These are phyloP conservation scores for Conticribra weissflogii DNA, from an alignment of 108 stramenopile genomes.

Conservation along the genomic window DNA sequence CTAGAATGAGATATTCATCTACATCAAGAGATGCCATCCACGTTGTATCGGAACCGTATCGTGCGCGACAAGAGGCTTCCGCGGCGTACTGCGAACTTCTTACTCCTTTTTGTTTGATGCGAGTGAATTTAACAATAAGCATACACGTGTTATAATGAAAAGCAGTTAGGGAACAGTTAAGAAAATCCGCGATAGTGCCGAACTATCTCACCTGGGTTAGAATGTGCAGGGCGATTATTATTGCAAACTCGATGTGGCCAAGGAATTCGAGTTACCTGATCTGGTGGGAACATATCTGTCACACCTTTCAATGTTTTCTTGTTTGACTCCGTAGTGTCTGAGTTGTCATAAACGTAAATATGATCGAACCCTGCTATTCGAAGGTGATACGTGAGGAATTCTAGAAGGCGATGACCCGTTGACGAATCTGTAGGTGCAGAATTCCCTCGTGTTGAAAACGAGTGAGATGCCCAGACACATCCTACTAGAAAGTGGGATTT, in stretches of 20 bases:
- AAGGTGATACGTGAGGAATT: constrained; percentile 64
- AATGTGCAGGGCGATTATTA: constrained; percentile 69
- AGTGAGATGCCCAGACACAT: constrained; percentile 70
- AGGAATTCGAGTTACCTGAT: constrained; percentile 56
- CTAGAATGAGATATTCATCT: constrained; percentile 81
- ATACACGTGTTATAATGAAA: too few species aligned
- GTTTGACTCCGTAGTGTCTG: constrained; percentile 33
- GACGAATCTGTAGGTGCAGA: constrained; percentile 39
- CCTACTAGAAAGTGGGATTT: constrained; percentile 55
- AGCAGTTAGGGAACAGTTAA: too few species aligned
- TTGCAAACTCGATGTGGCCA: constrained; percentile 81
- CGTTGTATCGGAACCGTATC: constrained; percentile 69
- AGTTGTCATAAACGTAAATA: constrained; percentile 85
- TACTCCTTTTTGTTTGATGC: too few species aligned
- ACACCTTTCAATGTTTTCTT: constrained; percentile 36
- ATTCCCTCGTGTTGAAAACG: constrained; percentile 50
- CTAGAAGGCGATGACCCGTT: constrained; percentile 47
- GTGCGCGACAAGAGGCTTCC: constrained; percentile 70
- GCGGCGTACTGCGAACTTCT: constrained; percentile 82
- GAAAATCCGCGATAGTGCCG: too few species aligned
- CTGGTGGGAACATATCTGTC: constrained; percentile 30
- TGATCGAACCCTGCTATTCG: constrained; percentile 79
- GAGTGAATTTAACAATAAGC: too few species aligned
- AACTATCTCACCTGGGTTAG: constrained; percentile 82
- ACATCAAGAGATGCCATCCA: constrained; percentile 84